A percentile compares a stretch with the other conserved stretches of the same genome.
These are phyloP conservation scores for Phaeosphaeria sp. DNA, from an alignment of 2,329 filamentous ascomycete genomes.

Conservation along the genomic window DNA sequence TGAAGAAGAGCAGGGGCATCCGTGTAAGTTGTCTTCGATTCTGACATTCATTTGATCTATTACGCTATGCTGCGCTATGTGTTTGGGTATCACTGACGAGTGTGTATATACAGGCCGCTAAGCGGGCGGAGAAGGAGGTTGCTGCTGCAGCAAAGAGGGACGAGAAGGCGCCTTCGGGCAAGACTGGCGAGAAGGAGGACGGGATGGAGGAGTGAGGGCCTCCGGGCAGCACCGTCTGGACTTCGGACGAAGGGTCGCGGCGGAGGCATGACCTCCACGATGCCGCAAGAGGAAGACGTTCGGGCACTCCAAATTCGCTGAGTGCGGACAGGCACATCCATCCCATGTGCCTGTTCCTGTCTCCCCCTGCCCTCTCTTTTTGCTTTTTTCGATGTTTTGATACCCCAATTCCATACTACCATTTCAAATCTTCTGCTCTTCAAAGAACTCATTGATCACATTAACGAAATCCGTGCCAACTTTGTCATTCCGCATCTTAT, in stretches of 20 bases:
- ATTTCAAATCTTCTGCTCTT: not conserved
- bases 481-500: conserved; percentile 1
- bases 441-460: conserved; percentile 4
- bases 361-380: not conserved
- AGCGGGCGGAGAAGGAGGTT: conserved; percentile 4
- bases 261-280: not conserved
- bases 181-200: not conserved
- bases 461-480: conserved; percentile 8
- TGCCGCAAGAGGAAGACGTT: not conserved
- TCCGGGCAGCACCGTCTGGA: not conserved
- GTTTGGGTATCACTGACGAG: conserved; percentile 9
- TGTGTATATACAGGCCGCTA: conserved; percentile 10
- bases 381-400: not conserved
- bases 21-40: not conserved
- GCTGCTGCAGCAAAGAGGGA: not conserved
- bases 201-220: not conserved
- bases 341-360: not conserved
- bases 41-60: not conserved
- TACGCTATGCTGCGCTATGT: not conserved
- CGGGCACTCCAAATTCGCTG: not conserved
- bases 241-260: no score
- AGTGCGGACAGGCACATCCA: not conserved
- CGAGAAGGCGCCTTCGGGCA: not conserved
- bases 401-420: not conserved
- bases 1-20: not conserved